These are phyloP conservation scores for Tricholoma sp. DNA, from an alignment of 768 basidiomycete genomes.

Conservation along the genomic window DNA sequence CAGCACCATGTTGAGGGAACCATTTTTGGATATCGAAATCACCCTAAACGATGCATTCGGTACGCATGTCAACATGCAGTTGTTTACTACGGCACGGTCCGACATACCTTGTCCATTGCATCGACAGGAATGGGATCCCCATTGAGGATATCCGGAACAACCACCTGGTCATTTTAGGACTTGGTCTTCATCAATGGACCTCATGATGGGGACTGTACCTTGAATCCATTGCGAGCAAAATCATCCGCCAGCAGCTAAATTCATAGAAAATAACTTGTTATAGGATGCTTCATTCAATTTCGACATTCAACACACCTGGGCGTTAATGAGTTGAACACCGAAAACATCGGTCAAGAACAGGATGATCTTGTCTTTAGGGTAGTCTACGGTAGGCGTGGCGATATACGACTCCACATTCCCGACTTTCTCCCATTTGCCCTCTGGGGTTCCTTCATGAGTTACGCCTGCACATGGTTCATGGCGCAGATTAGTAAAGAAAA, in stretches of 20 bases:
- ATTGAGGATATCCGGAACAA: slow-evolving; percentile 37
- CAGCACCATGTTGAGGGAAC: slow-evolving; percentile 37
- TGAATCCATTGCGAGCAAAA: slow-evolving; percentile 42
- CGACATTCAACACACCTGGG: slow-evolving; percentile 28
- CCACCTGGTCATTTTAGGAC: slow-evolving; percentile 22
- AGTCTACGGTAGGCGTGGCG: slow-evolving; percentile 45
- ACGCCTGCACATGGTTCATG: slow-evolving; percentile 30
- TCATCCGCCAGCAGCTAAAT: slow-evolving; percentile 36
- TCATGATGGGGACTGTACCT: slow-evolving; percentile 19
- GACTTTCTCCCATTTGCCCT: slow-evolving; percentile 44
- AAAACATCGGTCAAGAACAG: slow-evolving; percentile 52
- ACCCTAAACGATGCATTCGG: slow-evolving; percentile 10
- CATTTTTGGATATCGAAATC: slow-evolving; percentile 37
- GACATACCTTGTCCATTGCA: not conserved
- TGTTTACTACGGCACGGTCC: not conserved
- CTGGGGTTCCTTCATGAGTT: slow-evolving; percentile 42
- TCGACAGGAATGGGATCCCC: slow-evolving; percentile 32
- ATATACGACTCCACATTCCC: slow-evolving; percentile 48
- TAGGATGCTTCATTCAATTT: not conserved
- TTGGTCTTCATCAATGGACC: not conserved
- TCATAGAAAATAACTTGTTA: not conserved
- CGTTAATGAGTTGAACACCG: slow-evolving; percentile 43
- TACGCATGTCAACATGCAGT: not conserved
- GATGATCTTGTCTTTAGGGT: slow-evolving; percentile 50
- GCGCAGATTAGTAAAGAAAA: not conserved